phyloP scores from a whole-genome alignment of 2,329 filamentous ascomycete species.

The Beauveria medogensis region DNA sequence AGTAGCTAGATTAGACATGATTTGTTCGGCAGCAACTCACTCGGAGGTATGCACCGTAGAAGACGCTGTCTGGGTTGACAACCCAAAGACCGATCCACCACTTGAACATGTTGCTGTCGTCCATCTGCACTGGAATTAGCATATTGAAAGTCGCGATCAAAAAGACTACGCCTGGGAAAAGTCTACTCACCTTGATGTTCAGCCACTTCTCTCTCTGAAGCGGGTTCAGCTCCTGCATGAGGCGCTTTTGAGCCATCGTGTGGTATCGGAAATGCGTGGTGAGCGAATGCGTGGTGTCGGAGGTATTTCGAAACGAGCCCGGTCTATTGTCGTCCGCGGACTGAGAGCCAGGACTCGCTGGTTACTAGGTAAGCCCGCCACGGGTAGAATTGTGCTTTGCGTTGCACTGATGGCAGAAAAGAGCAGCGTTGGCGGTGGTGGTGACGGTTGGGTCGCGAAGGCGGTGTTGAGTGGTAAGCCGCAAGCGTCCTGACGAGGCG shows the following conservation, averaged over 20 bases:
- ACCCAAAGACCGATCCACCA: constrained; percentile 90
- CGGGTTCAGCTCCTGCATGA: constrained; percentile 81
- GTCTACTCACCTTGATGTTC: constrained; percentile 64
- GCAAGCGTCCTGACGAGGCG: background rate
- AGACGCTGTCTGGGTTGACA: constrained; percentile 83
- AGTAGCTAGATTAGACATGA: background rate
- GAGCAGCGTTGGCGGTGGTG: background rate
- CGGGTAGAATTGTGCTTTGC: background rate
- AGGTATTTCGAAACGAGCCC: background rate
- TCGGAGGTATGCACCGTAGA: constrained; percentile 88
- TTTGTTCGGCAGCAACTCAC: constrained; percentile 26
- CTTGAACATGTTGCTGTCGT: constrained; percentile 74
- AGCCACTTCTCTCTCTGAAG: constrained; percentile 90
- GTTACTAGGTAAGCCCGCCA: background rate
- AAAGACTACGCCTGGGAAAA: background rate
- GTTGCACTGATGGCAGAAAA: background rate
- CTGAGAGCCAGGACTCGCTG: background rate
- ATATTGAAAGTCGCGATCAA: too few relatives aligned
- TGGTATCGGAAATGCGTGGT: background rate
- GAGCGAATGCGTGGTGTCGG: background rate
- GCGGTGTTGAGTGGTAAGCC: background rate
- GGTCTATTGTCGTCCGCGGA: background rate
- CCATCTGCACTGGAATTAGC: constrained; percentile 41
- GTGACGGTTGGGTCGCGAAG: background rate
- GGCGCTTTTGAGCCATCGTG: constrained; percentile 56